A percentile compares a stretch with the other conserved stretches of the same genome.
These are phyloP conservation scores for Pharnaceum exiguum DNA, from an alignment of 148 eudicot species.

Conservation along the genomic window DNA sequence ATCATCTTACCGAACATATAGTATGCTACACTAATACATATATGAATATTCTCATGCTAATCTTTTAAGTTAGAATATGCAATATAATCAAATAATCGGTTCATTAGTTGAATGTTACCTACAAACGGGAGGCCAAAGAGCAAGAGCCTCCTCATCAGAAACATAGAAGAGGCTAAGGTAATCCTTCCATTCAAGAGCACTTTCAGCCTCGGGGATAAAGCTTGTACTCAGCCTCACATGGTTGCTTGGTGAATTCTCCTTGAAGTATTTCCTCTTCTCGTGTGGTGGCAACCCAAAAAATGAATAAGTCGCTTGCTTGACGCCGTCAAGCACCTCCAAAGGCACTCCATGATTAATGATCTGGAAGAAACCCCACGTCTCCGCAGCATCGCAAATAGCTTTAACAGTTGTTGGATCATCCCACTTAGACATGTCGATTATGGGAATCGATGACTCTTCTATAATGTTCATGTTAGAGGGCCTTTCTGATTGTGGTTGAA, in stretches of 20 bases:
- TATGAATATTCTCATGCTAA: too few relatives aligned
- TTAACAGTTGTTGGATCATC: conserved; percentile 23
- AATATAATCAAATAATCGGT: too few relatives aligned
- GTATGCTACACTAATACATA: too few relatives aligned
- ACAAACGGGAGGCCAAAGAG: conserved; percentile 46
- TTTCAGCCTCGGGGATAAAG: conserved; percentile 46
- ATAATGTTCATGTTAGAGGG: conserved; percentile 17
- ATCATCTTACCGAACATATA: too few relatives aligned
- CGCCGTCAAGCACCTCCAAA: conserved; percentile 26
- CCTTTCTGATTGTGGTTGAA: conserved; percentile 42
- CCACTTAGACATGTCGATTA: conserved; percentile 47
- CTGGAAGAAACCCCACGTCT: conserved; percentile 54
- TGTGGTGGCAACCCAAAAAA: conserved; percentile 36
- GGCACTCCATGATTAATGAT: conserved; percentile 52
- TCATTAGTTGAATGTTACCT: too few relatives aligned
- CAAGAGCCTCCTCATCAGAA: conserved; percentile 40
- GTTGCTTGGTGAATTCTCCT: conserved; percentile 36
- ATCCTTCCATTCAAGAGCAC: conserved; percentile 58
- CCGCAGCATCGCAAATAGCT: conserved; percentile 45
- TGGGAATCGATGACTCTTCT: conserved; percentile 35
- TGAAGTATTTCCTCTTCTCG: conserved; percentile 40
- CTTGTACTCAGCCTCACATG: conserved; percentile 49
- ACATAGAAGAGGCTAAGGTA: conserved; percentile 58
- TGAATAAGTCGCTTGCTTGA: conserved; percentile 31
- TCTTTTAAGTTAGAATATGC: too few relatives aligned